Conservation (phyloP, 768 basidiomycete genomes). For the Cubamyces lactineus region DNA sequence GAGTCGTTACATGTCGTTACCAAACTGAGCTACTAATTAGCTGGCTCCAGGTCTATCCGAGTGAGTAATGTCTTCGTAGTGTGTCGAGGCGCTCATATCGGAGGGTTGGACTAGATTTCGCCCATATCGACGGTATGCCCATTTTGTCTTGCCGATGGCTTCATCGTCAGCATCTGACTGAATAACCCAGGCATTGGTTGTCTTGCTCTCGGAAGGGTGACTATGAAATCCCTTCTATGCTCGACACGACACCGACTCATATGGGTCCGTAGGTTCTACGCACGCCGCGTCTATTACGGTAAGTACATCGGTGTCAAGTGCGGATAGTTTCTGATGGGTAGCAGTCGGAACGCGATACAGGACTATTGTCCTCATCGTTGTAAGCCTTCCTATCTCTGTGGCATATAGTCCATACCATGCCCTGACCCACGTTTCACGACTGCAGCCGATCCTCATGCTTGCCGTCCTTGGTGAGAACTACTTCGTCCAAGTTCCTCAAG, state of each 20-base stretch:
- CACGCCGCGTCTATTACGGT: conserved; percentile 12
- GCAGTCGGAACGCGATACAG: conserved; percentile 12
- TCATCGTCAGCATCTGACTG: no score
- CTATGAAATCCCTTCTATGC: neutral
- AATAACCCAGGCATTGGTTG: neutral
- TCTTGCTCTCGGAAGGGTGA: conserved; percentile 5
- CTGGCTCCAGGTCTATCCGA: neutral
- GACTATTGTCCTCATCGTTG: neutral
- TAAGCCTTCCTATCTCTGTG: neutral
- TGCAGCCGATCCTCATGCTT: no score
- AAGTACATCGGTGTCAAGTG: neutral
- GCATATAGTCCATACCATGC: no score
- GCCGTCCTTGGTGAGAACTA: no score
- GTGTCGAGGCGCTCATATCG: neutral
- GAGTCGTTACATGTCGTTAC: neutral
- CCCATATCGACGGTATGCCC: neutral
- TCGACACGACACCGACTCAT: neutral
- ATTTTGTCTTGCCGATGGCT: no score
- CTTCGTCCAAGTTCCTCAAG: no score
- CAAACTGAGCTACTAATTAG: no score
- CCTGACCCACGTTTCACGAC: no score
- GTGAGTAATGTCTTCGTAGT: neutral
- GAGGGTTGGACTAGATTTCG: neutral
- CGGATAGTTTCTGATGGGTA: neutral
- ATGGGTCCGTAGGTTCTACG: neutral